phyloP scores from a whole-genome alignment of 2,329 filamentous ascomycete species.

The Didymella glomerata region DNA sequence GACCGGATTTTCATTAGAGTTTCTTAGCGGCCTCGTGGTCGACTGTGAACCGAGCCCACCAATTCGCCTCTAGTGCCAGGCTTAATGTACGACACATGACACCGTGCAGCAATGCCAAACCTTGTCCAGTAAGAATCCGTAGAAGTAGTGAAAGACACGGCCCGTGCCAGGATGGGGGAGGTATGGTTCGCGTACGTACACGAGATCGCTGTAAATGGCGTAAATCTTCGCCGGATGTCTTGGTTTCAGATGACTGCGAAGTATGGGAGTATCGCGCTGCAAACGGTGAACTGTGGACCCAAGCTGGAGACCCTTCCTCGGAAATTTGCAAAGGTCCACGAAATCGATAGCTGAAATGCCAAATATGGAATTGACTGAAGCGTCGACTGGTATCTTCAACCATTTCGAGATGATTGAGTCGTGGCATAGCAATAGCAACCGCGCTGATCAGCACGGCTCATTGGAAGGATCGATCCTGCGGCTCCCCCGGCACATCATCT shows the following conservation, averaged over 20 bases:
- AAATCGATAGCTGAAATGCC: constrained; percentile 27
- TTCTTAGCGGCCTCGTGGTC: constrained; percentile 26
- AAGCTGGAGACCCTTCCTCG: constrained; percentile 13
- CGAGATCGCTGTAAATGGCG: constrained; percentile 15
- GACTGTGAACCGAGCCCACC: constrained; percentile 28
- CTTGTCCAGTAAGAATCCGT: constrained; percentile 18
- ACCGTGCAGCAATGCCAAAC: constrained; percentile 24
- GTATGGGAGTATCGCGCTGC: constrained; percentile 16
- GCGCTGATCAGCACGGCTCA: constrained; percentile 4
- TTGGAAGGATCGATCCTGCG: constrained; percentile 6
- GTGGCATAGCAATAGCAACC: constrained; percentile 1
- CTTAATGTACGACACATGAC: constrained; percentile 36
- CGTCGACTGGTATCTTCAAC: neutral
- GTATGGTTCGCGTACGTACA: constrained; percentile 16
- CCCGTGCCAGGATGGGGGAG: constrained; percentile 19
- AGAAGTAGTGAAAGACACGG: constrained; percentile 21
- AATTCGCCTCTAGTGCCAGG: constrained; percentile 20
- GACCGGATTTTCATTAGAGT: constrained; percentile 24
- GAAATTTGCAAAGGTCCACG: constrained; percentile 25
- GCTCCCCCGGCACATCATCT: constrained; percentile 10
- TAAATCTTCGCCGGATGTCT: constrained; percentile 16
- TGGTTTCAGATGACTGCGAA: constrained; percentile 16
- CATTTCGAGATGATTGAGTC: constrained; percentile 5
- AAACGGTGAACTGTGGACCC: constrained; percentile 18
- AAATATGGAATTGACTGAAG: constrained; percentile 17